phyloP scores from a whole-genome alignment of 1,139 yeast genomes.

The Diutina scorzettiae region DNA sequence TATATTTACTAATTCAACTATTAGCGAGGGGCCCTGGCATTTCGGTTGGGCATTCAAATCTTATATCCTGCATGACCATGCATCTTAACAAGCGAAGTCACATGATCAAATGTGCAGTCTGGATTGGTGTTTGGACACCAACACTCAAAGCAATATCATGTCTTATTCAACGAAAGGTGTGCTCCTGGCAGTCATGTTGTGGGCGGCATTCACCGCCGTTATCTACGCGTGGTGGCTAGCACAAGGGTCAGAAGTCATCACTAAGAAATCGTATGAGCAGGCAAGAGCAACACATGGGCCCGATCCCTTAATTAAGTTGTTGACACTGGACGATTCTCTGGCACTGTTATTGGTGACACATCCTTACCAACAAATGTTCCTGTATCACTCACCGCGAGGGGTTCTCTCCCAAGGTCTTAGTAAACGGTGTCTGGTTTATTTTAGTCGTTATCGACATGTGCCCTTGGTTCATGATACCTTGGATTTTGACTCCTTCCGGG shows the following conservation, averaged over 20 bases:
- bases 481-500: background rate
- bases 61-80: too few relatives aligned
- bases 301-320: background rate
- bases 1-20: too few relatives aligned
- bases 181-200: background rate
- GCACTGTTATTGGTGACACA: background rate
- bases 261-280: background rate
- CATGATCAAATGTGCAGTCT: too few relatives aligned
- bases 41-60: too few relatives aligned
- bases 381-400: background rate
- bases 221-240: background rate
- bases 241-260: background rate
- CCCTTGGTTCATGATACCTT: background rate
- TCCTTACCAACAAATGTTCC: background rate
- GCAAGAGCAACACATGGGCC: background rate
- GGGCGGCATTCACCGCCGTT: background rate
- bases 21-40: too few relatives aligned
- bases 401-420: background rate
- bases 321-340: background rate
- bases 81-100: too few relatives aligned
- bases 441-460: background rate
- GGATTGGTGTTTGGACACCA: too few relatives aligned
- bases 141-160: too few relatives aligned
- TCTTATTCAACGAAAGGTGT: background rate
- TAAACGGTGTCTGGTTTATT: background rate